A percentile compares a stretch with the other conserved stretches of the same genome.
These are phyloP conservation scores for Gleditsia sinensis DNA, from an alignment of 306 rosid genomes.

Conservation along the genomic window DNA sequence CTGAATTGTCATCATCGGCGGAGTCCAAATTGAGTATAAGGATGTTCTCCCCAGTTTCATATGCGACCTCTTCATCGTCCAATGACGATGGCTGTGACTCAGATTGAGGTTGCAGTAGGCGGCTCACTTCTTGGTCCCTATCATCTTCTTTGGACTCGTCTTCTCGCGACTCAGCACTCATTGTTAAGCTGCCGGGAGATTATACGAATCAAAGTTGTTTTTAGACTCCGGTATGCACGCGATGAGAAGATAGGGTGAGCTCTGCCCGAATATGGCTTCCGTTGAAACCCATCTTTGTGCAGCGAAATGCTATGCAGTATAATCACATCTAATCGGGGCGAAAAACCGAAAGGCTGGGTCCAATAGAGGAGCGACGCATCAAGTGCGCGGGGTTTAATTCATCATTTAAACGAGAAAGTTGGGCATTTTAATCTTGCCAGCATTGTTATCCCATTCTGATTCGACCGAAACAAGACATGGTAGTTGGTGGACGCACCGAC, in stretches of 20 bases:
- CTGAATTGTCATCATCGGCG: constrained; percentile 19
- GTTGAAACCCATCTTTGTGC: neutral
- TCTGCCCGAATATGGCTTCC: no score
- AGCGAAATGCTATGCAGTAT: neutral
- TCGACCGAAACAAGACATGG: neutral
- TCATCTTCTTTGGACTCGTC: neutral
- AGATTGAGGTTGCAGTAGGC: neutral
- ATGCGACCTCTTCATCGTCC: neutral
- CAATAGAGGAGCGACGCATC: neutral
- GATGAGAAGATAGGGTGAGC: neutral
- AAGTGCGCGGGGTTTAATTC: neutral
- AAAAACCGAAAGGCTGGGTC: no score
- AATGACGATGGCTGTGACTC: neutral
- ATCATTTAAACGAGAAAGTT: neutral
- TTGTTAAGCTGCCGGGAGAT: neutral
- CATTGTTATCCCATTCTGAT: neutral
- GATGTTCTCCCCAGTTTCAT: neutral
- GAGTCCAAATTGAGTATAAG: neutral
- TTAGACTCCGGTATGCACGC: neutral
- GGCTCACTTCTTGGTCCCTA: neutral
- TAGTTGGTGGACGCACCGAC: no score
- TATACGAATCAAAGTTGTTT: neutral
- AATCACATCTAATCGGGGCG: no score
- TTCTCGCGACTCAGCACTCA: neutral
- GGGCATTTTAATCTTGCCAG: neutral